Conservation (phyloP, 352 stramenopile species). For the Phytopythium vexans region DNA sequence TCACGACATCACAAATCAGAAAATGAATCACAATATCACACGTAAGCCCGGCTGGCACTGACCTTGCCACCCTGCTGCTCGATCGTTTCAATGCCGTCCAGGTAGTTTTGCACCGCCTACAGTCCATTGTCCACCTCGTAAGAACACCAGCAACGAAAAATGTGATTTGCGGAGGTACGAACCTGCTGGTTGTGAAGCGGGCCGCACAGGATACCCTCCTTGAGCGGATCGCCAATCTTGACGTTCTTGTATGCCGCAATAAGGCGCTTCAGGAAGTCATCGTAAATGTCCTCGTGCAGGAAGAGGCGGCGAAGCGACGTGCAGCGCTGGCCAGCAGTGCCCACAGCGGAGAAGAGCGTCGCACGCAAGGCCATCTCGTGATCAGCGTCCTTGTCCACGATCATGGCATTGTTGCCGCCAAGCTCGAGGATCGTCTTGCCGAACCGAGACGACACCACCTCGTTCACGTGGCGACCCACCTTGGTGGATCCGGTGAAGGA, state of each 20-base stretch:
- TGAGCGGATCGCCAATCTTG: slow-evolving; percentile 86
- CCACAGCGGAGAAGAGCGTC: slow-evolving; percentile 89
- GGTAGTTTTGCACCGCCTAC: slow-evolving; percentile 85
- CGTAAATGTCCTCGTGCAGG: slow-evolving; percentile 89
- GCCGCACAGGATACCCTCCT: slow-evolving; percentile 82
- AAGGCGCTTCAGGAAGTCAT: slow-evolving; percentile 85
- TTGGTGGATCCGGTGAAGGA: slow-evolving; percentile 91
- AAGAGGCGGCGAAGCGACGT: slow-evolving; percentile 91
- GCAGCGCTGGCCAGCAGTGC: slow-evolving; percentile 91
- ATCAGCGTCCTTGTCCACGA: slow-evolving; percentile 90
- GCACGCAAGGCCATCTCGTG: slow-evolving; percentile 88
- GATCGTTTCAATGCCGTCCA: slow-evolving; percentile 81
- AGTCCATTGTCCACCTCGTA: not conserved
- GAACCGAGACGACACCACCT: slow-evolving; percentile 87
- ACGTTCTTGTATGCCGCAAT: slow-evolving; percentile 85
- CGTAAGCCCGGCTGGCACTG: not conserved
- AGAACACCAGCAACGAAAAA: not conserved
- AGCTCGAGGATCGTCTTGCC: slow-evolving; percentile 91
- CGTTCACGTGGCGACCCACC: slow-evolving; percentile 84
- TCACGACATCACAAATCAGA: slow-evolving; percentile 6
- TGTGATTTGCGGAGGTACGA: not conserved
- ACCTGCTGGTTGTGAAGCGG: slow-evolving; percentile 60
- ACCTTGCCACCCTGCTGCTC: slow-evolving; percentile 86
- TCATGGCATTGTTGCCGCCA: slow-evolving; percentile 93
- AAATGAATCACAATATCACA: slow-evolving; percentile 3